Conservation (phyloP, 352 stramenopile species). For the Globisporangium cederbergense region DNA sequence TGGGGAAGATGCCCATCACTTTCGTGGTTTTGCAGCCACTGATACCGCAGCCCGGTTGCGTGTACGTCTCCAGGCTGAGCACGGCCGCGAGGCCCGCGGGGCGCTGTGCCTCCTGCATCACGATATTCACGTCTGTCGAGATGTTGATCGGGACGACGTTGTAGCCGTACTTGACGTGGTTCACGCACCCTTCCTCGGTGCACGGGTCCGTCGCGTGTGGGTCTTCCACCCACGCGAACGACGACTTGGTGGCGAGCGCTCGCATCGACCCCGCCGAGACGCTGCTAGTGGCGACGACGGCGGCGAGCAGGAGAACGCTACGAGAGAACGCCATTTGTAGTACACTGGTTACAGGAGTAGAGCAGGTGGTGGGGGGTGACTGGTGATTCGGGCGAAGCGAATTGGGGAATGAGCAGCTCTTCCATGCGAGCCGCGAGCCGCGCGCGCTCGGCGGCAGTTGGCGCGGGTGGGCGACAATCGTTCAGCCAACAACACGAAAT, state of each 20-base stretch:
- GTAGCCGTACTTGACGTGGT: constrained; percentile 53
- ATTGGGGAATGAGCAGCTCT: constrained; percentile 14
- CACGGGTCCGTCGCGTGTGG: constrained; percentile 40
- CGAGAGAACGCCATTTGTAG: background rate
- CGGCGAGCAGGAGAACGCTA: background rate
- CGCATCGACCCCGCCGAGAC: constrained; percentile 13
- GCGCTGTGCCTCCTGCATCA: constrained; percentile 38
- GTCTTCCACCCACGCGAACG: constrained; percentile 44
- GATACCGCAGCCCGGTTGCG: constrained; percentile 44
- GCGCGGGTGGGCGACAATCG: background rate
- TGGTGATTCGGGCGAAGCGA: constrained; percentile 11
- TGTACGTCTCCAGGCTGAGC: constrained; percentile 42
- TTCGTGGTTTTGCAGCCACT: constrained; percentile 34
- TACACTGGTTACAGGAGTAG: background rate
- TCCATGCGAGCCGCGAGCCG: background rate
- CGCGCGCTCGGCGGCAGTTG: background rate
- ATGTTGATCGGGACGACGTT: constrained; percentile 41
- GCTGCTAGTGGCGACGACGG: background rate
- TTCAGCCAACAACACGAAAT: background rate
- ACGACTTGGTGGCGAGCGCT: constrained; percentile 1
- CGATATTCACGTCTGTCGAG: constrained; percentile 23
- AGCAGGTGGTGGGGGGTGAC: background rate
- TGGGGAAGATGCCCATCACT: constrained; percentile 30
- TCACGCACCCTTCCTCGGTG: constrained; percentile 32
- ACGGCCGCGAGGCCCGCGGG: constrained; percentile 33